These are phyloP conservation scores for Talaromyces islandicus DNA, from an alignment of 2,329 filamentous ascomycete genomes.

Conservation along the genomic window DNA sequence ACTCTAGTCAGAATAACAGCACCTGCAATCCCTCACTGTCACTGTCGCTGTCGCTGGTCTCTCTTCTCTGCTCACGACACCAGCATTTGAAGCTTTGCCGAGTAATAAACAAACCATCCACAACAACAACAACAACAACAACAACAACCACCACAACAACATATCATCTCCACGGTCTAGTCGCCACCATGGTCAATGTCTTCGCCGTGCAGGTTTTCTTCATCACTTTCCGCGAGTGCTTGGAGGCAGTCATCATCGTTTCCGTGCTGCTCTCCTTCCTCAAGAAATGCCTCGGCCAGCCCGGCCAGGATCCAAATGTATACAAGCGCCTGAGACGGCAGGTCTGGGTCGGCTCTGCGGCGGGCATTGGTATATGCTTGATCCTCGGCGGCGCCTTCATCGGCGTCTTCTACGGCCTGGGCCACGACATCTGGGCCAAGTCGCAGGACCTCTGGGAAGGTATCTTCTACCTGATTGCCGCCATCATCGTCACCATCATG, in stretches of 20 bases:
- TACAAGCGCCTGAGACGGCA: constrained; percentile 66
- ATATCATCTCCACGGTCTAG: neutral
- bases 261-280: constrained; percentile 81
- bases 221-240: constrained; percentile 78
- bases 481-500: constrained; percentile 74
- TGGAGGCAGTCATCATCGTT: constrained; percentile 79
- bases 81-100: neutral
- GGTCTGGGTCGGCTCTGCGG: constrained; percentile 62
- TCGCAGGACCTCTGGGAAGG: constrained; percentile 78
- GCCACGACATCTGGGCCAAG: constrained; percentile 59
- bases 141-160: no score
- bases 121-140: no score
- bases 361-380: constrained; percentile 60
- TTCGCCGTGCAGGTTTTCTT: constrained; percentile 60
- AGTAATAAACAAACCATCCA: neutral
- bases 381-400: constrained; percentile 63
- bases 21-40: neutral
- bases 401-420: constrained; percentile 66
- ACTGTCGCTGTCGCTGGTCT: neutral
- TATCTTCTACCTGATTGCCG: constrained; percentile 67
- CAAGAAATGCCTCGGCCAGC: constrained; percentile 66
- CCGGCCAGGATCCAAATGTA: constrained; percentile 53
- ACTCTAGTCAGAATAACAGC: neutral
- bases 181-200: constrained; percentile 9
- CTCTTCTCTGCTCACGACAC: neutral